phyloP scores from a whole-genome alignment of 106 monocot genomes.

The Hemerocallis citrina region DNA sequence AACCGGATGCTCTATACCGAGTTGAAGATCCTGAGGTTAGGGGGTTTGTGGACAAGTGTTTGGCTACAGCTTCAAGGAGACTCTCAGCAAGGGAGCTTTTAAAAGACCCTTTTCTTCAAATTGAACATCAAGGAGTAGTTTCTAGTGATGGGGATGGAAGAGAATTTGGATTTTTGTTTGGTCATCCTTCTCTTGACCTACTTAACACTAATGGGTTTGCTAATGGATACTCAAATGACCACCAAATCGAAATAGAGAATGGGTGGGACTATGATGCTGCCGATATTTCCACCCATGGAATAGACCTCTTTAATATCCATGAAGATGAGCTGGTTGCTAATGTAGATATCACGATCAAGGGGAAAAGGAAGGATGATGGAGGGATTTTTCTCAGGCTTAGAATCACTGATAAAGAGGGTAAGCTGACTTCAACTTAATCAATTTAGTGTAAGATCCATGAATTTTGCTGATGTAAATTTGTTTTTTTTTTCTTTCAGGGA shows the following conservation, averaged over 20 bases:
- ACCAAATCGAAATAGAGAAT: conserved; percentile 26
- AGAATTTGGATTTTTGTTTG: conserved; percentile 7
- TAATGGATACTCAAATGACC: conserved; percentile 9
- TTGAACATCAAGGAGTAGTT: conserved; percentile 3
- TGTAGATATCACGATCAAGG: conserved; percentile 75
- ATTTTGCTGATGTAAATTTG: neutral
- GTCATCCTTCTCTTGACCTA: conserved; percentile 35
- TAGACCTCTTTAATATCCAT: conserved; percentile 55
- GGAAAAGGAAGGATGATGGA: conserved; percentile 73
- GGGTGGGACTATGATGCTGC: conserved; percentile 29
- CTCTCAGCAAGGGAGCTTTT: conserved; percentile 71
- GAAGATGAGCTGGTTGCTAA: conserved; percentile 51
- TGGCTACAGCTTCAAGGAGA: conserved; percentile 58
- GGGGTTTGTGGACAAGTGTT: conserved; percentile 79
- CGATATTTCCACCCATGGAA: conserved; percentile 32
- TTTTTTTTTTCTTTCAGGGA: conserved; percentile 38
- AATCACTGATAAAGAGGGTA: conserved; percentile 80
- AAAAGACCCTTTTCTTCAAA: conserved; percentile 80
- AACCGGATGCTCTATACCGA: conserved; percentile 67
- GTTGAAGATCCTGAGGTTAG: conserved; percentile 67
- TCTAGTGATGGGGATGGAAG: conserved; percentile 12
- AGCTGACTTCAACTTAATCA: too few species aligned
- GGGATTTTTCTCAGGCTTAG: conserved; percentile 70
- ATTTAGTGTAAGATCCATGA: neutral
- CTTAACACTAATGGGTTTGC: conserved; percentile 15